Conservation (phyloP, 164 flowering plant genomes). For the Litsea cubeba region DNA sequence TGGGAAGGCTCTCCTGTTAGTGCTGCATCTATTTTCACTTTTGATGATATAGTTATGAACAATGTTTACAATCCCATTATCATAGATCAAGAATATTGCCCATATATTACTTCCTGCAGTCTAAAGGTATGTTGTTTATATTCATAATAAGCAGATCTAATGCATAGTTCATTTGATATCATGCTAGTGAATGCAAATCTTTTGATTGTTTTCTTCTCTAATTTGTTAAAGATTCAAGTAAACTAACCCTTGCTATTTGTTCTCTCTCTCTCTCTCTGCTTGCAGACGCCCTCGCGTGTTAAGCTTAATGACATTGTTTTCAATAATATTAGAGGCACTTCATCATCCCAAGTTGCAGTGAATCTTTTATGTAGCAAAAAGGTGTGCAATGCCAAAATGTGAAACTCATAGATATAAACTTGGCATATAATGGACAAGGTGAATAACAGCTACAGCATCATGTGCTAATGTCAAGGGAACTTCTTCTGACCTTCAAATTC, state of each 20-base stretch:
- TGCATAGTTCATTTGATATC: neutral
- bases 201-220: no score
- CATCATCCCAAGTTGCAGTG: neutral
- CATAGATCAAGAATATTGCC: neutral
- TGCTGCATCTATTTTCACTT: neutral
- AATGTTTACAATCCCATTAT: no score
- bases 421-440: neutral
- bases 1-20: neutral
- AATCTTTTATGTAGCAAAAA: neutral
- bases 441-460: neutral
- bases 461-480: neutral
- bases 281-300: neutral
- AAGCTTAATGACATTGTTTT: neutral
- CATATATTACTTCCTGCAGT: neutral
- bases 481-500: neutral
- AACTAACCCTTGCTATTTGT: no score
- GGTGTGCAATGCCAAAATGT: neutral
- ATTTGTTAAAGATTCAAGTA: no score
- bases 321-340: neutral
- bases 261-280: neutral
- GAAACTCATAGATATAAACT: neutral
- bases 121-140: neutral
- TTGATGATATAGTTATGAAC: neutral
- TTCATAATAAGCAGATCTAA: neutral
- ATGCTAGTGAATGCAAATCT: neutral